phyloP scores from a whole-genome alignment of 306 rosid genomes.

The Prunus fruticosa region DNA sequence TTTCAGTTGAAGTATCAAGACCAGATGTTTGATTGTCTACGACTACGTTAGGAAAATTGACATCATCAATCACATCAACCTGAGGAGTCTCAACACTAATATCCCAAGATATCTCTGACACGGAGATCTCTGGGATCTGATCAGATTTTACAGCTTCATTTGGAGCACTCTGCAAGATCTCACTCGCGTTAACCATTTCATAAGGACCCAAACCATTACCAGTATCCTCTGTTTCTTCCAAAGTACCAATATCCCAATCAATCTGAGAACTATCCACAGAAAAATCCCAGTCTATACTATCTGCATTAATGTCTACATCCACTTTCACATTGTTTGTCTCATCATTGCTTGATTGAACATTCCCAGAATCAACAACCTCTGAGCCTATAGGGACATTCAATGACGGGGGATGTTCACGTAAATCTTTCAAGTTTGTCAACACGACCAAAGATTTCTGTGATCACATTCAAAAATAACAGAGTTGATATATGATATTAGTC shows the following conservation, averaged over 20 bases:
- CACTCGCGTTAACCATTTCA: conserved; percentile 81
- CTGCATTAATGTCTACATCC: conserved; percentile 35
- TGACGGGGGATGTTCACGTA: conserved; percentile 66
- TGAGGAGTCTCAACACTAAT: conserved; percentile 81
- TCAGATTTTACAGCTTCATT: conserved; percentile 46
- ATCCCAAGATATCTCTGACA: conserved; percentile 73
- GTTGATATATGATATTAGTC: conserved; percentile 20
- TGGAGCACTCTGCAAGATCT: conserved; percentile 43
- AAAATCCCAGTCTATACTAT: conserved; percentile 89
- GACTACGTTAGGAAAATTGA: conserved; percentile 36
- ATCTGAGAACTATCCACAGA: conserved; percentile 76
- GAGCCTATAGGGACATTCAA: conserved; percentile 65
- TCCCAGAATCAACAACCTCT: conserved; percentile 47
- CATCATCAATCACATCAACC: conserved; percentile 64
- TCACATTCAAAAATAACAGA: conserved; percentile 20
- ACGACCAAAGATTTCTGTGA: conserved; percentile 54
- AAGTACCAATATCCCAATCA: conserved; percentile 84
- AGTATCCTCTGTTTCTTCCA: conserved; percentile 73
- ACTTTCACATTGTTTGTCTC: conserved; percentile 36
- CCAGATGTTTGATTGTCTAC: conserved; percentile 44
- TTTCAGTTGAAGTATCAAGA: conserved; percentile 37
- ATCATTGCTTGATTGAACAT: conserved; percentile 37
- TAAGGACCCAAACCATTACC: conserved; percentile 90
- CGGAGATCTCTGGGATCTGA: conserved; percentile 37
- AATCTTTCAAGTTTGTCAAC: conserved; percentile 53